phyloP scores from a whole-genome alignment of 768 basidiomycete genomes.

The Auricularia cornea region DNA sequence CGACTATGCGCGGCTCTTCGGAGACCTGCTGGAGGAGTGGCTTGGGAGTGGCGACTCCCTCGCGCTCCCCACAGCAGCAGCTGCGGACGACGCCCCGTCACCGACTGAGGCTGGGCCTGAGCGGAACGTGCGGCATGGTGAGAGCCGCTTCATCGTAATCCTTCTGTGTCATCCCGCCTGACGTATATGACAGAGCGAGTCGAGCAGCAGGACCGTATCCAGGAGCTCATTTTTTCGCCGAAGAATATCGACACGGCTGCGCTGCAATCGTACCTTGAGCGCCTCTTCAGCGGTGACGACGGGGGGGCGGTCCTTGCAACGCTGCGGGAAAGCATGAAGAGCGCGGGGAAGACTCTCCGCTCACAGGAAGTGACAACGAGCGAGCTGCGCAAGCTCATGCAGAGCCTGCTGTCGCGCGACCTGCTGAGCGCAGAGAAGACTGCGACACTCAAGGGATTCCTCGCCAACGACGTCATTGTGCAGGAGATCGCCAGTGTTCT shows the following conservation, averaged over 20 bases:
- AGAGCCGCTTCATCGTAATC: too few species aligned
- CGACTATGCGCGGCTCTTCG: constrained; percentile 35
- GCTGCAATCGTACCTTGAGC: constrained; percentile 10
- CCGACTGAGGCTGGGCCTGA: too few species aligned
- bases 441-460: constrained; percentile 34
- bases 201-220: constrained; percentile 30
- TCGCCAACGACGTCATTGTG: constrained; percentile 30
- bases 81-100: too few species aligned
- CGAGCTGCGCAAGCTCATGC: constrained; percentile 27
- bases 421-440: constrained; percentile 34
- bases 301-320: too few species aligned
- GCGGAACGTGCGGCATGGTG: too few species aligned
- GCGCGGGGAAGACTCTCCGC: too few species aligned
- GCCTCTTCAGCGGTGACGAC: too few species aligned
- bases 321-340: too few species aligned
- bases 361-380: constrained; percentile 13
- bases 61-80: neutral
- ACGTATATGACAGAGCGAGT: constrained; percentile 4
- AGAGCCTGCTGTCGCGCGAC: constrained; percentile 27
- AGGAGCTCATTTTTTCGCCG: constrained; percentile 34
- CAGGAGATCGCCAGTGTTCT: constrained; percentile 37
- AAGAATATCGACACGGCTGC: constrained; percentile 25
- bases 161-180: neutral
- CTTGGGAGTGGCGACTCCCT: constrained; percentile 34
- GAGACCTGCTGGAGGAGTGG: constrained; percentile 38